A percentile compares a stretch with the other conserved stretches of the same genome.
Conservation (phyloP, 495 filamentous ascomycete genomes). For the Penicillium malachiteum region DNA sequence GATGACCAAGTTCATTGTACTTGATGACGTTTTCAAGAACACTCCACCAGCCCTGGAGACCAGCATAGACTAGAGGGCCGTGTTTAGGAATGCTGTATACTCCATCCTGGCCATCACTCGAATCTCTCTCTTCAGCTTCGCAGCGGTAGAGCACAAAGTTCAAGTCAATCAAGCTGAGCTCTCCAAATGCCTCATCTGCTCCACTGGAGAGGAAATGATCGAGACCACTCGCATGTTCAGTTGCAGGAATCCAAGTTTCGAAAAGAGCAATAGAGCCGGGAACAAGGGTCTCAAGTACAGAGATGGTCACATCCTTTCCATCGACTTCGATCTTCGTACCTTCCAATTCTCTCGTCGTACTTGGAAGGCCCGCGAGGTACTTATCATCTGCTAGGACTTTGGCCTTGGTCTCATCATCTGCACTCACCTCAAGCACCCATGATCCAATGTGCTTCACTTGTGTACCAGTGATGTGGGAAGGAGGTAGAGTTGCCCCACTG, state of each 20-base stretch:
- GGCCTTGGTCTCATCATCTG: conserved; percentile 59
- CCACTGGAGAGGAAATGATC: conserved; percentile 82
- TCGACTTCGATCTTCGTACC: conserved; percentile 65
- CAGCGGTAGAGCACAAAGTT: conserved; percentile 92
- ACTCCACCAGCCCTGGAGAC: conserved; percentile 98
- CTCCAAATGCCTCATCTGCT: conserved; percentile 74
- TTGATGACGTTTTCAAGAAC: conserved; percentile 79
- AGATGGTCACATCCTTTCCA: conserved; percentile 72
- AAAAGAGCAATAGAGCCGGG: conserved; percentile 94
- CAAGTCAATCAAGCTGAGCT: conserved; percentile 72
- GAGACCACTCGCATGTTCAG: conserved; percentile 74
- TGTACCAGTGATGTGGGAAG: conserved; percentile 72
- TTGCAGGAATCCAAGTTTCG: conserved; percentile 88
- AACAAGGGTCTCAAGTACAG: conserved; percentile 76
- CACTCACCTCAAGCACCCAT: conserved; percentile 85
- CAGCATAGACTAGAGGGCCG: conserved; percentile 88
- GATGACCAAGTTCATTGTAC: conserved; percentile 89
- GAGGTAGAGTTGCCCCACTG: conserved; percentile 69
- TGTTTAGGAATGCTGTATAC: conserved; percentile 81
- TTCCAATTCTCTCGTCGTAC: conserved; percentile 69
- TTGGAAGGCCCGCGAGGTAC: conserved; percentile 76
- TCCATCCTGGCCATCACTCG: conserved; percentile 76
- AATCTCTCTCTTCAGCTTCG: conserved; percentile 87
- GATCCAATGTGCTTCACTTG: conserved; percentile 77
- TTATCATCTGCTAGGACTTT: conserved; percentile 65